Evolutionary conservation across 352 stramenopile species (phyloP), one percentile per base, ranked within the genome.

Genomic region (Phytophthora kernoviae): DNA sequence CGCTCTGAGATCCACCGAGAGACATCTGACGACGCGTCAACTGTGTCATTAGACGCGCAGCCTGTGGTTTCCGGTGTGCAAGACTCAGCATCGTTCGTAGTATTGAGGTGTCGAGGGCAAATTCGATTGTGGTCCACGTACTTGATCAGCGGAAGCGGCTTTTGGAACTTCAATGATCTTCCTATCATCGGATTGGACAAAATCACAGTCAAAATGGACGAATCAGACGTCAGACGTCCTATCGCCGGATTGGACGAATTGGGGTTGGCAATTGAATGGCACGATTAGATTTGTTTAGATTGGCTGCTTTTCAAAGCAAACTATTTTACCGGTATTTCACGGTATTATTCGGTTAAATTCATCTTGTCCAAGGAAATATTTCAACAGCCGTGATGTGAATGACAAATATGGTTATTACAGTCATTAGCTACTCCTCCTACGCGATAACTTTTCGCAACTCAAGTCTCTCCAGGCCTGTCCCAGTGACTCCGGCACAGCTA

Each of bases 1-100:
- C 77, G 57, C 73, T 85, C 63, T 70, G 58, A 60, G 72, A 73
- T 21, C 58, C 61, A 32, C 56, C 24, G 5, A 55, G 33, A 12
- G 70, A 70, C 63, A 68, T 68, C 18, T 58, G 62, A 18, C 52
- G 58, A 6, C 39, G 61, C 11, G 68, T 21, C 54, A 76, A 14
- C 1, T 59, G 51, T 24, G 22, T 61, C 54, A 77, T 14, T n/a
- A 65, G 5, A 9, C 46, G 52, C 20, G 53, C 18, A 3, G 56
- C 54, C 30, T 56, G 49, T 7, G 56, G 47, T 18, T 59, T 70
- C 36, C 62, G 33, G 46, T 45, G 58, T 14, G 37, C 18, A 37
- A 75, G 54, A 8, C 59, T 53, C 10, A 77, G 48, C 71, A 79
- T 79, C n/a, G 24, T 12, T 1, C 8, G 17, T 11, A 11, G 26